phyloP scores from a whole-genome alignment of 2,329 filamentous ascomycete genomes.

The Chaetomiaceae sp. region DNA sequence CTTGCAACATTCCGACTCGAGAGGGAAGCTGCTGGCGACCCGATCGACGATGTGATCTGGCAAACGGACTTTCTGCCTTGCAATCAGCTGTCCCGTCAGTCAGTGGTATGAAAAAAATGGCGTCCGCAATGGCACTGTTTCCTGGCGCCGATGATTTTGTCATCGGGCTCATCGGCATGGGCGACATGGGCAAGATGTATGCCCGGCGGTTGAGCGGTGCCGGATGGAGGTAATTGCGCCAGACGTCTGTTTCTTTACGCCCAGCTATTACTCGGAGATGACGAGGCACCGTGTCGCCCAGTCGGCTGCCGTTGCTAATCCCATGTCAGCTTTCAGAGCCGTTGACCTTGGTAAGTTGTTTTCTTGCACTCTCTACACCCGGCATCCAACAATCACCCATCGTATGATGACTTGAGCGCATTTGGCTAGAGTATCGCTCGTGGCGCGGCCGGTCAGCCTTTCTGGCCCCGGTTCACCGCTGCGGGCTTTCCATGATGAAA shows the following conservation, averaged over 20 bases:
- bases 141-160: constrained; percentile 62
- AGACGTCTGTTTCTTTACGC: background rate
- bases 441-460: constrained; percentile 62
- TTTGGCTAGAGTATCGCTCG: constrained; percentile 98
- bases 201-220: constrained; percentile 80
- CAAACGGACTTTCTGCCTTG: constrained; percentile 1
- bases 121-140: constrained; percentile 30
- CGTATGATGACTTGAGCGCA: constrained; percentile 99
- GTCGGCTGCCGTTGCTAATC: constrained; percentile 6
- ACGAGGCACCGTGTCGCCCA: background rate
- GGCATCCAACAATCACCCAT: constrained; percentile 31
- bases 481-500: constrained; percentile 93
- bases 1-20: background rate
- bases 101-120: constrained; percentile 23
- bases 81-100: background rate
- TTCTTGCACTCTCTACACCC: constrained; percentile 27
- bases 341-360: constrained; percentile 23
- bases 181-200: constrained; percentile 99
- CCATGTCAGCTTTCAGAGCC: background rate
- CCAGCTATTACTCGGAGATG: background rate
- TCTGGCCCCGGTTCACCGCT: constrained; percentile 60
- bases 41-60: constrained; percentile 24
- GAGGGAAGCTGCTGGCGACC: constrained; percentile 3
- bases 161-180: constrained; percentile 96
- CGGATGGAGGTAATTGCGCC: constrained; percentile 81